Conservation (phyloP, 352 stramenopile species). For the Phytophthora capsici region DNA sequence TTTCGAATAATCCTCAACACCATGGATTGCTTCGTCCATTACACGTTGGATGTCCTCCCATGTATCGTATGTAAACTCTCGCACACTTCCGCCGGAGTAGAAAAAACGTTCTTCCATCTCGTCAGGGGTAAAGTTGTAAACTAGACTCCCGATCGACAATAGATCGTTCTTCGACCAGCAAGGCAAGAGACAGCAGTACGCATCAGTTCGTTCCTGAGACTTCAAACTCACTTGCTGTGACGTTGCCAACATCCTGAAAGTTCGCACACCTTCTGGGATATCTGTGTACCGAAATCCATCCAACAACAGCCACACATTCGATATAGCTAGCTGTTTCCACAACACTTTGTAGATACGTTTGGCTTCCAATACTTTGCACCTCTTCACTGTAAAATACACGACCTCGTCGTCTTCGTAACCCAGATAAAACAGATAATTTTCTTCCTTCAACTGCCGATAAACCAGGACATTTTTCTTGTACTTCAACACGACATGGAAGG, state of each 20-base stretch:
- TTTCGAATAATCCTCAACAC: conserved; percentile 3
- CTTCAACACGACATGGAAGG: conserved; percentile 37
- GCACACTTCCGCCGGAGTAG: conserved; percentile 20
- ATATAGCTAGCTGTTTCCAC: not conserved
- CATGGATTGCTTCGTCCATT: conserved; percentile 4
- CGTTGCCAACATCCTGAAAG: conserved; percentile 31
- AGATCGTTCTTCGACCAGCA: conserved; percentile 18
- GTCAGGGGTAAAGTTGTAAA: conserved; percentile 1
- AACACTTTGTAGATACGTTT: conserved; percentile 2
- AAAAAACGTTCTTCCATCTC: not conserved
- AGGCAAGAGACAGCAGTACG: conserved; percentile 22
- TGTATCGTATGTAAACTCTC: conserved; percentile 13
- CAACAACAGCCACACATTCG: conserved; percentile 17
- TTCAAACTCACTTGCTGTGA: conserved; percentile 31
- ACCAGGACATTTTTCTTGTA: conserved; percentile 44
- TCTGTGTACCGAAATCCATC: conserved; percentile 19
- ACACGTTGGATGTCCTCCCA: not conserved
- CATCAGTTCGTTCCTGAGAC: conserved; percentile 8
- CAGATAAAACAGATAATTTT: conserved; percentile 13
- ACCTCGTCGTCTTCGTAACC: conserved; percentile 16
- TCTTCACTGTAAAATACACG: conserved; percentile 6
- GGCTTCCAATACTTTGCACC: not conserved
- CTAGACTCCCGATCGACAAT: not conserved
- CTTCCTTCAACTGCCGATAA: conserved; percentile 33
- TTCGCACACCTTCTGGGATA: conserved; percentile 6